Percentiles rank a stretch among this genome's conserved stretches.
Evolutionary conservation across 2,329 filamentous ascomycete genomes (phyloP).

Genomic region (Akanthomyces lecanii): DNA sequence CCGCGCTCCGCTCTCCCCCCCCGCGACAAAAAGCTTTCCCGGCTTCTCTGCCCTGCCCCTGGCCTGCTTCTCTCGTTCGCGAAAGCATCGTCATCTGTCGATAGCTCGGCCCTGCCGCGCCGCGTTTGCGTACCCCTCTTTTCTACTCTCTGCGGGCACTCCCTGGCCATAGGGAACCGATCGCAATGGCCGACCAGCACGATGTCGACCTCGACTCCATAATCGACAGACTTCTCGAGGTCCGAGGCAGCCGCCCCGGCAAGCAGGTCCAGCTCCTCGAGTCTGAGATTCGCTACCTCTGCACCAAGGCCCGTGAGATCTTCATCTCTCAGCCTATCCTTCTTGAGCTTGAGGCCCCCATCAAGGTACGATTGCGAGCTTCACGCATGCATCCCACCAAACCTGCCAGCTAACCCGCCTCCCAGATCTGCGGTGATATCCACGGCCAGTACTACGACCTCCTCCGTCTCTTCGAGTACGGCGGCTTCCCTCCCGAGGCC

Average conservation of each 20-base stretch:
- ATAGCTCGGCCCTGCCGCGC: conserved; percentile 2
- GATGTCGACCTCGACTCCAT: conserved; percentile 99
- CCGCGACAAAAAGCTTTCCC: background rate
- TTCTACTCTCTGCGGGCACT: background rate
- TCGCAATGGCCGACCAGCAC: conserved; percentile 59
- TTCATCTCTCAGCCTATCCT: conserved; percentile 99
- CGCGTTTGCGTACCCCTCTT: background rate
- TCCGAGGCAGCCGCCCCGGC: conserved; percentile 93
- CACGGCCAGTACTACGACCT: conserved; percentile 99
- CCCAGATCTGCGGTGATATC: conserved; percentile 96
- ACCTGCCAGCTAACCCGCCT: background rate
- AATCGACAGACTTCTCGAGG: conserved; percentile 96
- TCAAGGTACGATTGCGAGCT: conserved; percentile 68
- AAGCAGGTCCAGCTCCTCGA: conserved; percentile 98
- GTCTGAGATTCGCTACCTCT: conserved; percentile 92
- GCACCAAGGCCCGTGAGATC: conserved; percentile 97
- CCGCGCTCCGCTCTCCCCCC: background rate
- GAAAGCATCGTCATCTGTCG: background rate
- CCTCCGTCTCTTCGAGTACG: conserved; percentile 94
- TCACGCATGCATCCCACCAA: background rate
- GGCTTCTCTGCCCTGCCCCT: background rate
- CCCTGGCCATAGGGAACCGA: conserved; percentile 10
- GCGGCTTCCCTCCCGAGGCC: conserved; percentile 94
- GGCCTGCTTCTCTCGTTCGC: background rate
- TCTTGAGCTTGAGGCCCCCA: conserved; percentile 94